A percentile compares a stretch with the other conserved stretches of the same genome.
Conservation (phyloP, 495 filamentous ascomycete species). For the Aspergillus baeticus region DNA sequence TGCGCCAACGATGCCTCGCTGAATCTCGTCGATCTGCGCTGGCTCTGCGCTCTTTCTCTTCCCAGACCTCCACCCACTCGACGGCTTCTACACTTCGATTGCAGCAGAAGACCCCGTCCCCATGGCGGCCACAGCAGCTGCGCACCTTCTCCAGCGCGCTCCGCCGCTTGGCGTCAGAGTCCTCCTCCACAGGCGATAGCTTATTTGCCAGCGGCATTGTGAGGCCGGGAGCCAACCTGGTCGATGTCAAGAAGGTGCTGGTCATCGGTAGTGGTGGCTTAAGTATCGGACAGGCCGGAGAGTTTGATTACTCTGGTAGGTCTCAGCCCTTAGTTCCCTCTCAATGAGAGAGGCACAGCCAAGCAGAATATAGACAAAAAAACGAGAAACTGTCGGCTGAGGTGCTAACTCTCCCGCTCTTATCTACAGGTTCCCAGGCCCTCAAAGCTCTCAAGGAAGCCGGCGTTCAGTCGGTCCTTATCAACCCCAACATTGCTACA, state of each 20-base stretch:
- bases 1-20: constrained; percentile 46
- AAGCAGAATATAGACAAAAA: not conserved
- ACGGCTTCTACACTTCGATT: constrained; percentile 37
- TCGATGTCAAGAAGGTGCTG: constrained; percentile 95
- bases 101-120: constrained; percentile 38
- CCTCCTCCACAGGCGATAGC: constrained; percentile 79
- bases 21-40: constrained; percentile 41
- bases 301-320: constrained; percentile 96
- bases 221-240: constrained; percentile 64
- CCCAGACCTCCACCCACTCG: constrained; percentile 35
- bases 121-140: constrained; percentile 44
- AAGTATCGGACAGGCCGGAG: constrained; percentile 94
- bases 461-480: constrained; percentile 87
- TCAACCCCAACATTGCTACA: constrained; percentile 98
- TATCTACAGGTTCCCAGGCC: constrained; percentile 75
- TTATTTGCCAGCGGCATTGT: constrained; percentile 86
- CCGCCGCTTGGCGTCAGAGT: constrained; percentile 35
- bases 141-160: constrained; percentile 45
- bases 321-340: constrained; percentile 2
- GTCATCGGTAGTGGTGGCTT: constrained; percentile 91
- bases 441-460: constrained; percentile 97
- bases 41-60: constrained; percentile 42
- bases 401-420: constrained; percentile 14
- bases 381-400: not conserved
- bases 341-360: not conserved